Evolutionary conservation across 352 stramenopile genomes (phyloP).

Genomic region (Globisporangium splendens): DNA sequence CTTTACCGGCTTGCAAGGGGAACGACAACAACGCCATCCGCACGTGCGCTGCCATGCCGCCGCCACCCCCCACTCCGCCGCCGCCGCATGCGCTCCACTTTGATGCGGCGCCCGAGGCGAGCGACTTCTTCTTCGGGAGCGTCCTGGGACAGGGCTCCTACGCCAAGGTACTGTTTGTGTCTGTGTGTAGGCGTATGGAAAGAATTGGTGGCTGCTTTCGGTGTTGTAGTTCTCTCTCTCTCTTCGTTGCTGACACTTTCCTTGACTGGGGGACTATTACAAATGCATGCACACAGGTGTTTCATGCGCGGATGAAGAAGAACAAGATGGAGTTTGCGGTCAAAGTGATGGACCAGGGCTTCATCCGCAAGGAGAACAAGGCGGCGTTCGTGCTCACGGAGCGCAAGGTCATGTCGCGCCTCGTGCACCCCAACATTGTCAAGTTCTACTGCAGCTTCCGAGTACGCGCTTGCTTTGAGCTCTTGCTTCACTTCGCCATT

Average conservation of each 20-base stretch:
- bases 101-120: slow-evolving; percentile 56
- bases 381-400: slow-evolving; percentile 90
- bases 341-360: slow-evolving; percentile 91
- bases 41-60: background rate
- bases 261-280: background rate
- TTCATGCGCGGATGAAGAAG: slow-evolving; percentile 84
- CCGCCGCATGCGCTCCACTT: slow-evolving; percentile 50
- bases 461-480: slow-evolving; percentile 34
- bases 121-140: slow-evolving; percentile 86
- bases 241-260: background rate
- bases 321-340: slow-evolving; percentile 79
- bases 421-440: slow-evolving; percentile 87
- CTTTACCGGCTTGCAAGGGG: background rate
- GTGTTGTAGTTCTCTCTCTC: background rate
- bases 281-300: slow-evolving; percentile 44
- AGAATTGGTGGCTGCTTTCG: background rate
- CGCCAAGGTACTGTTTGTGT: slow-evolving; percentile 51
- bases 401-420: slow-evolving; percentile 84
- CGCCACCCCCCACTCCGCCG: slow-evolving; percentile 1
- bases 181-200: too few relatives aligned
- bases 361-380: slow-evolving; percentile 91
- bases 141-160: slow-evolving; percentile 87
- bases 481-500: too few relatives aligned
- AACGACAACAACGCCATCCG: background rate
- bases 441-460: slow-evolving; percentile 89